Percentiles rank a stretch among this genome's conserved stretches.
Conservation (phyloP, 2,329 filamentous ascomycete genomes). For the Ambrosiella xylebori region DNA sequence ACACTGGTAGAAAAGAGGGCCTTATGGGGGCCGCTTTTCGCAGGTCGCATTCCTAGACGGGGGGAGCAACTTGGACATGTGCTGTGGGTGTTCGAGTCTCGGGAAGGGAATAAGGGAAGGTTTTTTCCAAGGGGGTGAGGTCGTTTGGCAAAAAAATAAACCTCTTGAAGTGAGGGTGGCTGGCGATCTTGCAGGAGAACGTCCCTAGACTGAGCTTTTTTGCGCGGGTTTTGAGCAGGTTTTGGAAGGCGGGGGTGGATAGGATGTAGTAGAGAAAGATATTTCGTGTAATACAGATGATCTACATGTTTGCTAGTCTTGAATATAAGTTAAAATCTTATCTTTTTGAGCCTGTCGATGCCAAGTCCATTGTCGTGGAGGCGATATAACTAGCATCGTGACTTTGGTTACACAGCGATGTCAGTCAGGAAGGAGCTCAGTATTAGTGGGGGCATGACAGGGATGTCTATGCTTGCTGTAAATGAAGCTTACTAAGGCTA, state of each 20-base stretch:
- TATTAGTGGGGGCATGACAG: neutral
- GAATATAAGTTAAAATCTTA: too few species aligned
- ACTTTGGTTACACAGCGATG: neutral
- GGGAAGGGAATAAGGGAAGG: neutral
- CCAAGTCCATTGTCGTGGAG: too few species aligned
- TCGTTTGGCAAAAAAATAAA: neutral
- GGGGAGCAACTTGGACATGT: conserved; percentile 3
- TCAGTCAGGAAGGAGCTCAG: neutral
- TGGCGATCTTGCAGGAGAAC: neutral
- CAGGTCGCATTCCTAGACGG: neutral
- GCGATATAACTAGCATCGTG: neutral
- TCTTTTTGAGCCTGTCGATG: too few species aligned
- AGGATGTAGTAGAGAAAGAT: neutral
- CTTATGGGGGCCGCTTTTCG: neutral
- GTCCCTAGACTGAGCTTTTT: conserved; percentile 4
- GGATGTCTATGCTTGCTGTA: neutral
- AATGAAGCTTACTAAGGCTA: neutral
- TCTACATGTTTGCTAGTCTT: too few species aligned
- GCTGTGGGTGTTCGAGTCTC: conserved; percentile 1
- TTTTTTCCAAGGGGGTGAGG: neutral
- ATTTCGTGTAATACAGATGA: neutral
- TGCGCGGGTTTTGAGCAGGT: neutral
- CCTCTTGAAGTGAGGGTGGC: conserved; percentile 2
- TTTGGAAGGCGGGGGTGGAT: neutral
- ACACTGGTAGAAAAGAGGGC: conserved; percentile 3